Evolutionary conservation across 257 asterid genomes (phyloP).

Genomic region (Nicotiana knightiana): DNA sequence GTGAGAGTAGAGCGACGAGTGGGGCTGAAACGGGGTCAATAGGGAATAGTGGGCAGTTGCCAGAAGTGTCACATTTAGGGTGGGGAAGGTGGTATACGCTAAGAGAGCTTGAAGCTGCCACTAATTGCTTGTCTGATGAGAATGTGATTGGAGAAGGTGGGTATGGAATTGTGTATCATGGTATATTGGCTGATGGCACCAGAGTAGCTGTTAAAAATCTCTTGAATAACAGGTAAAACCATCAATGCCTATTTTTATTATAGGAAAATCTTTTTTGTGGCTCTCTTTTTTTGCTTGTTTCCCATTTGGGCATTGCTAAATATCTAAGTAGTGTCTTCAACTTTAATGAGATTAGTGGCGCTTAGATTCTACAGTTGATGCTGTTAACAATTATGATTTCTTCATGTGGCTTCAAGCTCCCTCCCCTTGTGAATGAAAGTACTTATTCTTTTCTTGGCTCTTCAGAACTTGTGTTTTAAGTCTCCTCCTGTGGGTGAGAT

Average conservation of each 20-base stretch:
- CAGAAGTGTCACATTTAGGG: slow-evolving; percentile 95
- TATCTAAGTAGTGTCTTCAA: background rate
- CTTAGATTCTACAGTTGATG: background rate
- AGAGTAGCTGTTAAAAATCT: slow-evolving; percentile 81
- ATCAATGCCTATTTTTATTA: background rate
- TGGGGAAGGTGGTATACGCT: slow-evolving; percentile 99
- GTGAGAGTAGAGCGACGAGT: slow-evolving; percentile 87
- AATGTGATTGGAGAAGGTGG: slow-evolving; percentile 98
- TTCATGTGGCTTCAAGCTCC: background rate
- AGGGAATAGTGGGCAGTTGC: slow-evolving; percentile 79
- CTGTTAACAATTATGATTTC: background rate
- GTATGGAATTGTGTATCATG: slow-evolving; percentile 85
- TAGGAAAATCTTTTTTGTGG: background rate
- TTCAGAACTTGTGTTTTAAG: background rate
- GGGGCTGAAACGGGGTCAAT: slow-evolving; percentile 71
- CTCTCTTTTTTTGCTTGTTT: background rate
- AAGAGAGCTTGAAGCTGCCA: slow-evolving; percentile 97
- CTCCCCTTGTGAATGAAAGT: background rate
- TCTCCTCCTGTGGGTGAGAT: background rate
- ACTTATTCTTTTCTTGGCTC: background rate
- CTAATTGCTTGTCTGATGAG: slow-evolving; percentile 79
- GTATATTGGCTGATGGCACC: slow-evolving; percentile 67
- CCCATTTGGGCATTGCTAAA: background rate
- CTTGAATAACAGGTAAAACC: slow-evolving; percentile 68
- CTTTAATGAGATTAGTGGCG: background rate